phyloP scores from a whole-genome alignment of 2,329 filamentous ascomycete species.

The Trichoderma sp. region DNA sequence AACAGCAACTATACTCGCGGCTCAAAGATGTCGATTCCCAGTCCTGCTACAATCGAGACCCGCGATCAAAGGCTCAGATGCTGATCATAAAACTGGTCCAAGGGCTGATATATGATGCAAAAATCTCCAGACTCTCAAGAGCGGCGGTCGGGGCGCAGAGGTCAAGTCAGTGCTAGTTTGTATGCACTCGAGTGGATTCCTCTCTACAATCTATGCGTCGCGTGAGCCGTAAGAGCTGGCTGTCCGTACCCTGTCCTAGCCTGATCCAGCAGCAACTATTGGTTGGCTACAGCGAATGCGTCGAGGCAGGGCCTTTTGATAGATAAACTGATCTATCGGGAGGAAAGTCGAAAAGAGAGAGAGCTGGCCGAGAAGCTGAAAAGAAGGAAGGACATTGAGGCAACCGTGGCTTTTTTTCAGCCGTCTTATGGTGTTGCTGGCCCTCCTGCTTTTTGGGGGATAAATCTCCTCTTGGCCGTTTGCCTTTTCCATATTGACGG shows the following conservation, averaged over 20 bases:
- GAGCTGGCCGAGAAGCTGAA: not conserved
- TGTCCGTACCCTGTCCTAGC: slow-evolving; percentile 3
- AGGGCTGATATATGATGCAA: slow-evolving; percentile 5
- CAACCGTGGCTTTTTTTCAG: slow-evolving; percentile 4
- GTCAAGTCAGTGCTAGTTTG: slow-evolving; percentile 14
- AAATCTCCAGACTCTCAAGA: slow-evolving; percentile 16
- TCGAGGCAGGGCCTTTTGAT: not conserved
- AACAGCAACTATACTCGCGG: not conserved
- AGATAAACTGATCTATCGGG: not conserved
- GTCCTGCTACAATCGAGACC: not conserved
- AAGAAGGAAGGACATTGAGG: not conserved
- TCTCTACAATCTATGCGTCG: slow-evolving; percentile 4
- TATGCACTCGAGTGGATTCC: slow-evolving; percentile 17
- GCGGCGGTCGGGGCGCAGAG: slow-evolving; percentile 16
- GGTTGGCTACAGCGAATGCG: not conserved
- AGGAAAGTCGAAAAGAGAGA: not conserved
- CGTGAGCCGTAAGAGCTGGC: slow-evolving; percentile 7
- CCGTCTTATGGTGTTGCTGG: slow-evolving; percentile 4
- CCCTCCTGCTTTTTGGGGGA: slow-evolving; percentile 5
- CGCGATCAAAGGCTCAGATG: not conserved
- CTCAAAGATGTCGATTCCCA: not conserved
- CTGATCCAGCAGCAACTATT: not conserved
- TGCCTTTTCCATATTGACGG: slow-evolving; percentile 9
- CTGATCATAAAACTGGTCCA: not conserved
- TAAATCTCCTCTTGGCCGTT: not conserved